Conservation (phyloP, 2,329 filamentous ascomycete genomes). For the Cytospora mali region DNA sequence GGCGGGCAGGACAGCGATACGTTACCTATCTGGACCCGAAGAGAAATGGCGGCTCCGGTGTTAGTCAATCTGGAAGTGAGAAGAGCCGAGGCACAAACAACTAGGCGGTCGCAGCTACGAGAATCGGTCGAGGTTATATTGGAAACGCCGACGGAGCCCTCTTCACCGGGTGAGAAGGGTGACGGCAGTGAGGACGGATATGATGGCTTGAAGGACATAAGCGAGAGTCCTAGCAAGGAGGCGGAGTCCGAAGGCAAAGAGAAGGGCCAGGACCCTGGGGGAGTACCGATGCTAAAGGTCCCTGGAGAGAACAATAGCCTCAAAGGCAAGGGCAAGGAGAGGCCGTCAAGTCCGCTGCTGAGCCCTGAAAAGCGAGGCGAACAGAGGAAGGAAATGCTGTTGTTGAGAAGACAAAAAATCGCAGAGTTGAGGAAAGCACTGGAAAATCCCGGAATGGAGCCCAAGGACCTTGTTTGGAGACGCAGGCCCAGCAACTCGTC, state of each 20-base stretch:
- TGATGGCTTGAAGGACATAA: neutral
- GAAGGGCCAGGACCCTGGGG: neutral
- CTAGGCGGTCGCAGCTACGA: conserved; percentile 1
- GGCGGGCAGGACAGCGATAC: conserved; percentile 1
- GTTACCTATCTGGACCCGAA: neutral
- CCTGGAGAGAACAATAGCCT: conserved; percentile 7
- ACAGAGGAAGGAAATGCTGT: conserved; percentile 22
- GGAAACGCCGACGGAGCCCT: conserved; percentile 26
- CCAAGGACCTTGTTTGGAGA: conserved; percentile 24
- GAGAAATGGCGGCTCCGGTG: conserved; percentile 1
- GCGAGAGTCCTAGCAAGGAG: neutral
- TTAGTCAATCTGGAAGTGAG: conserved; percentile 5
- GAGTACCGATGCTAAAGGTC: neutral
- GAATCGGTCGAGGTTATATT: conserved; percentile 19
- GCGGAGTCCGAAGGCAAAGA: conserved; percentile 3
- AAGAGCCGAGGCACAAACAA: conserved; percentile 7
- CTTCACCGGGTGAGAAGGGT: neutral
- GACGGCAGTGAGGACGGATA: neutral
- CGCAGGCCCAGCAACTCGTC: conserved; percentile 24
- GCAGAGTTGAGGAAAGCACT: conserved; percentile 18
- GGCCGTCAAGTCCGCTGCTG: conserved; percentile 10
- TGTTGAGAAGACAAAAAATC: conserved; percentile 20
- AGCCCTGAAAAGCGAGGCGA: conserved; percentile 29
- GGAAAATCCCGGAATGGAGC: conserved; percentile 22
- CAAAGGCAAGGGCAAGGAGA: conserved; percentile 21